Evolutionary conservation across 2,329 filamentous ascomycete species (phyloP).

Genomic region (Teratosphaeria zuluensis): DNA sequence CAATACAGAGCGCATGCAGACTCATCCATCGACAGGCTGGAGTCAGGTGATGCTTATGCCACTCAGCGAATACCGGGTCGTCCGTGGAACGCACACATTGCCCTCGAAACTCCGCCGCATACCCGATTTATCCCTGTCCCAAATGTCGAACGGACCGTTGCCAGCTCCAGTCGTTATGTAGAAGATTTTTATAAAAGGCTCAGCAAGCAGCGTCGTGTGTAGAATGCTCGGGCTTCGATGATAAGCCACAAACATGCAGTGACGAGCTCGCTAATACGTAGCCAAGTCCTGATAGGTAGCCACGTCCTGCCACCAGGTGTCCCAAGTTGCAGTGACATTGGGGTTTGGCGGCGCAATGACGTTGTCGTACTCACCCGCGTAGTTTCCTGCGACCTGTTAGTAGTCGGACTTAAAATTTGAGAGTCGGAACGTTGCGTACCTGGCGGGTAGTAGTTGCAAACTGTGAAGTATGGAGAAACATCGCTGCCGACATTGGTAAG

Average conservation of each 20-base stretch:
- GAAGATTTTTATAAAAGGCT: no score
- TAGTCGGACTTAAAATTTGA: slow-evolving; percentile 4
- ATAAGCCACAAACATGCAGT: background rate
- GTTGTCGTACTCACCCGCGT: slow-evolving; percentile 45
- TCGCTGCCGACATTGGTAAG: slow-evolving; percentile 34
- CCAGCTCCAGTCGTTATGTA: no score
- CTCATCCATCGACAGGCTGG: background rate
- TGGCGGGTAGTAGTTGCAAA: slow-evolving; percentile 75
- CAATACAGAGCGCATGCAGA: background rate
- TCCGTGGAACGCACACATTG: background rate
- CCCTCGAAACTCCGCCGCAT: background rate
- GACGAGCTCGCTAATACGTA: background rate
- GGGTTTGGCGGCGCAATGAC: slow-evolving; percentile 34
- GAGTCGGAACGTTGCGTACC: slow-evolving; percentile 55
- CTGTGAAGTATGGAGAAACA: slow-evolving; percentile 57
- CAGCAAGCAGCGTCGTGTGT: no score
- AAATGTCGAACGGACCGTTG: background rate
- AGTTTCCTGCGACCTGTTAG: slow-evolving; percentile 42
- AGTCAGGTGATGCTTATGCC: background rate
- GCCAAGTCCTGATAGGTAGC: no score
- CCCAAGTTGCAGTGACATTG: background rate
- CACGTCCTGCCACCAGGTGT: background rate
- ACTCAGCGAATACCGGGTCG: background rate
- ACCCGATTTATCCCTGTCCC: background rate
- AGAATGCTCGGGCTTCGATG: no score